Evolutionary conservation across 345 rosid genomes (phyloP), one percentile per base, ranked within the genome.

Genomic region (Ceriops zippeliana): DNA sequence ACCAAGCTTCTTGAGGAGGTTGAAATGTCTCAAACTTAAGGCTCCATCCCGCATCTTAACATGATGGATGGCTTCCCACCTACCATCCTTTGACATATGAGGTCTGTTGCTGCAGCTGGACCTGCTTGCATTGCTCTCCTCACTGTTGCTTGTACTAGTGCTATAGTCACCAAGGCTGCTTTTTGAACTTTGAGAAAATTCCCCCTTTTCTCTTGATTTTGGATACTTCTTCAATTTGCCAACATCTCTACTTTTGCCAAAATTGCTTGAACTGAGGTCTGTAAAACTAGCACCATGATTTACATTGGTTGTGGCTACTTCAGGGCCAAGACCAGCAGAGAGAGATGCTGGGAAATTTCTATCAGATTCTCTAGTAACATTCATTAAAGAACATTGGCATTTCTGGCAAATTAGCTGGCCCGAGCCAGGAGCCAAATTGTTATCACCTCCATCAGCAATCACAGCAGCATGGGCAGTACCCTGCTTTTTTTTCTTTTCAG

Each of bases 61-160:
- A 46, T 80, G 83, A 67, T 85, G 84, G 60, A 93, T 81, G 65
- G 96, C 93, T 79, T 89, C 86, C 98, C 98, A 93, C 73, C 91
- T 85, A 61, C 82, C 64, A 78, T 93, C 98, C 78, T 89, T 87
- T 31, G 97, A 87, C 98, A 90, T 93, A 84, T 93, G 98, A 68
- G 98, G 98, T 76, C 89, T 86, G 73, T 90, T 93, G 68, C 90
- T 83, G 76, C 90, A 87, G 68, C 96, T 87, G 62, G 90, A 84
- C 76, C 97, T 81, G 75, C 97, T 90, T 67, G 84, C 73, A 74
- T 86, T 84, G 84, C 97, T 93, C 68, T 93, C 96, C 63, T 83
- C 92, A 52, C 93, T 93, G 80, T 81, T 81, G 86, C 93, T 90
- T 56, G 96, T 89, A 73, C 93, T 87, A 61, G 90, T 92, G 71